Evolutionary conservation across 768 basidiomycete genomes (phyloP).

Genomic region (Lactifluus volemus): DNA sequence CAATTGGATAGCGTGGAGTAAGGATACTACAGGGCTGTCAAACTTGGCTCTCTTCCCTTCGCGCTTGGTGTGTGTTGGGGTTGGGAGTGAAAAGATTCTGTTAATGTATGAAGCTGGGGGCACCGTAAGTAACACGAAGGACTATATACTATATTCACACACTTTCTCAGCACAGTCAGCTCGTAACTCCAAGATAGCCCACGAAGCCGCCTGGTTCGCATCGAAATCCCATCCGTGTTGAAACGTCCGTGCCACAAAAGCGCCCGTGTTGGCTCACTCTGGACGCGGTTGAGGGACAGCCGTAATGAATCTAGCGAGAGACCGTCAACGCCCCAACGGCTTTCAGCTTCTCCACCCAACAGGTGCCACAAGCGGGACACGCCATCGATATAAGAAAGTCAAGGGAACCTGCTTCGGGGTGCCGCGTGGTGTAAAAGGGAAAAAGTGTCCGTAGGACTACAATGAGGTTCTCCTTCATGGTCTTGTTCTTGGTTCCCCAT

Average conservation of each 20-base stretch:
- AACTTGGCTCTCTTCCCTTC: slow-evolving; percentile 44
- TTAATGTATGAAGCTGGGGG: slow-evolving; percentile 53
- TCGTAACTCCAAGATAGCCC: slow-evolving; percentile 73
- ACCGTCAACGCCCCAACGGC: slow-evolving; percentile 53
- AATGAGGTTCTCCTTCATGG: slow-evolving; percentile 71
- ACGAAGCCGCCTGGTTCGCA: slow-evolving; percentile 57
- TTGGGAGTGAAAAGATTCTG: slow-evolving; percentile 43
- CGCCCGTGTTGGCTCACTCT: slow-evolving; percentile 20
- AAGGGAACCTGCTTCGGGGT: slow-evolving; percentile 11
- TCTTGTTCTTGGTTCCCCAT: slow-evolving; percentile 73
- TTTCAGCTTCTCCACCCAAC: slow-evolving; percentile 55
- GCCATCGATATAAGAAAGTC: slow-evolving; percentile 38
- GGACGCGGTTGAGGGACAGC: slow-evolving; percentile 34
- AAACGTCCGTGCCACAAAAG: slow-evolving; percentile 61
- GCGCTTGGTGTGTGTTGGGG: slow-evolving; percentile 26
- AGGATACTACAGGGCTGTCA: slow-evolving; percentile 49
- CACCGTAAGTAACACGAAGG: slow-evolving; percentile 1
- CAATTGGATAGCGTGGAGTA: slow-evolving; percentile 43
- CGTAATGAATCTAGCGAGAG: slow-evolving; percentile 60
- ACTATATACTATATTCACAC: slow-evolving; percentile 11
- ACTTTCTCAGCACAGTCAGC: slow-evolving; percentile 72
- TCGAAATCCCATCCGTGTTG: slow-evolving; percentile 69
- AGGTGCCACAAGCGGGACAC: slow-evolving; percentile 45
- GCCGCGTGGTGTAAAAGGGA: slow-evolving; percentile 49
- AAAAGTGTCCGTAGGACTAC: slow-evolving; percentile 64